phyloP scores from a whole-genome alignment of 2,329 filamentous ascomycete genomes.

The Fusarium equiseti region DNA sequence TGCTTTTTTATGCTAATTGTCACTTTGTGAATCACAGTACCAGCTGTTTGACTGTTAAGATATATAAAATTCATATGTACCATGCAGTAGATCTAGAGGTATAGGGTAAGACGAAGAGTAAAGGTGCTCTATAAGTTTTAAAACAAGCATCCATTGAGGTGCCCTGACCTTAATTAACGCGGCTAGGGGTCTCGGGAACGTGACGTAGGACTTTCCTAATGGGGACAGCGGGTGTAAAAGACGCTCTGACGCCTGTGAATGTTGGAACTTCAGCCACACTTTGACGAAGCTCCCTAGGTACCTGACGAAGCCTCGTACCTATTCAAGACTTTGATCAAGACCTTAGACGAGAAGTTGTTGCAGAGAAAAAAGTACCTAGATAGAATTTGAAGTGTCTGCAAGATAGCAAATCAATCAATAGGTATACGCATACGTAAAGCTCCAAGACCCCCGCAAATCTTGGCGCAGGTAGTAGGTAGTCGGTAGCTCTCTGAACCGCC shows the following conservation, averaged over 20 bases:
- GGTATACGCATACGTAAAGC: slow-evolving; percentile 5
- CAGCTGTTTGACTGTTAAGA: neutral
- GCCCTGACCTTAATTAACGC: slow-evolving; percentile 16
- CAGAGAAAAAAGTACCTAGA: neutral
- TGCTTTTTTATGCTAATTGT: neutral
- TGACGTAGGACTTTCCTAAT: slow-evolving; percentile 35
- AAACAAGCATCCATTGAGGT: neutral
- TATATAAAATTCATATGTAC: neutral
- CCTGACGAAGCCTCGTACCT: neutral
- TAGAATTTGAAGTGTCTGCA: neutral
- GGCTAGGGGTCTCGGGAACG: slow-evolving; percentile 26
- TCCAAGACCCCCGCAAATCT: slow-evolving; percentile 34
- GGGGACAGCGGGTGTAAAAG: slow-evolving; percentile 11
- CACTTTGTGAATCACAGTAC: neutral
- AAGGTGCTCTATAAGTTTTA: neutral
- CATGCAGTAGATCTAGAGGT: neutral
- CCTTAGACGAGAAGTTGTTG: neutral
- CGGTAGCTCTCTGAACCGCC: neutral
- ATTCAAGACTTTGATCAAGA: neutral
- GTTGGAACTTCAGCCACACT: slow-evolving; percentile 29
- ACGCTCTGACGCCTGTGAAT: slow-evolving; percentile 16
- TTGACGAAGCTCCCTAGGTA: neutral
- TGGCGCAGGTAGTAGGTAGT: slow-evolving; percentile 21
- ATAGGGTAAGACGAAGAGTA: slow-evolving; percentile 1
- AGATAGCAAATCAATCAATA: neutral